Conservation (phyloP, 495 filamentous ascomycete species). For the Penicillium fimorum region DNA sequence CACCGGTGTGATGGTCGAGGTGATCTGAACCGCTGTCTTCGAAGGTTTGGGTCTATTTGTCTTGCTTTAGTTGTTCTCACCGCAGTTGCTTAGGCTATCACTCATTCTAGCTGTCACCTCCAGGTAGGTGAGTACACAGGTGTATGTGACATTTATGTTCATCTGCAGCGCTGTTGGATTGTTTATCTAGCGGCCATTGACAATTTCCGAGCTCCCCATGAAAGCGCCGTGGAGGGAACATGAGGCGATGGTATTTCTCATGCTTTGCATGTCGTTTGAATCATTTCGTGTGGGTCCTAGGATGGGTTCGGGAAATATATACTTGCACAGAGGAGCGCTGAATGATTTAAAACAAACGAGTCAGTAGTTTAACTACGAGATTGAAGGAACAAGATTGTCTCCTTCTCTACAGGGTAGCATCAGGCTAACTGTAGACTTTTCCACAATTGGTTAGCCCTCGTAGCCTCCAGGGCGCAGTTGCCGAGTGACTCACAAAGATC, state of each 20-base stretch:
- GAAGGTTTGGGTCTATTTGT: neutral
- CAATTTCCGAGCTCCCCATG: too few relatives aligned
- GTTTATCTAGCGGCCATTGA: too few relatives aligned
- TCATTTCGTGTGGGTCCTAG: neutral
- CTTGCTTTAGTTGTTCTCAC: neutral
- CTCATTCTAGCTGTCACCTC: neutral
- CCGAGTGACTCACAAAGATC: constrained; percentile 4
- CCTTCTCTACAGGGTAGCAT: neutral
- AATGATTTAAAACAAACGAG: neutral
- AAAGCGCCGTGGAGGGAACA: too few relatives aligned
- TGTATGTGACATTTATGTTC: neutral
- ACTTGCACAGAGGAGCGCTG: neutral
- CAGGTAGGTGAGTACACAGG: neutral
- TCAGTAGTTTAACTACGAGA: neutral
- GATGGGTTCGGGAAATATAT: neutral
- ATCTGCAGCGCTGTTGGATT: too few relatives aligned
- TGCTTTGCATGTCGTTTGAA: neutral
- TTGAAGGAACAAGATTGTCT: neutral
- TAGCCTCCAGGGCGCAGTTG: neutral
- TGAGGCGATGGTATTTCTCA: too few relatives aligned
- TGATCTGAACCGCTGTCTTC: neutral
- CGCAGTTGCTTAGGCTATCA: neutral
- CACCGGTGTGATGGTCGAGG: neutral
- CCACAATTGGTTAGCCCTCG: neutral
- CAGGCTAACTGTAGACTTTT: too few relatives aligned